Evolutionary conservation across 495 filamentous ascomycete genomes (phyloP).

Genomic region (Parathielavia hyrcaniae): DNA sequence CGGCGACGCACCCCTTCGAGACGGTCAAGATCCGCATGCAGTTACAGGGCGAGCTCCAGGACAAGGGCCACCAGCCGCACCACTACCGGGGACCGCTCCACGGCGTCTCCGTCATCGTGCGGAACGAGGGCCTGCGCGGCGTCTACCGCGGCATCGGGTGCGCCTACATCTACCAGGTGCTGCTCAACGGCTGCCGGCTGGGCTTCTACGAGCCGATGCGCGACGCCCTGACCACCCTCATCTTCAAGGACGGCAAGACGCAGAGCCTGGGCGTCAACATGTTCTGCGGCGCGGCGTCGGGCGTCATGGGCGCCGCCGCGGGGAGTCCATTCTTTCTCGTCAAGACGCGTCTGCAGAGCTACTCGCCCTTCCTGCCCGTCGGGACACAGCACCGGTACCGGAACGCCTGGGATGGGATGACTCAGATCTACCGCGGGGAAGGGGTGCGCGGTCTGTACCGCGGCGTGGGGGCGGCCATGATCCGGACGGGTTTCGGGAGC

Average conservation of each 20-base stretch:
- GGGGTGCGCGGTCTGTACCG: constrained; percentile 79
- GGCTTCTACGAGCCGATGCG: constrained; percentile 98
- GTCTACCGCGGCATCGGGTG: constrained; percentile 85
- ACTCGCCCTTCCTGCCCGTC: constrained; percentile 87
- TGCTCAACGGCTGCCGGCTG: constrained; percentile 91
- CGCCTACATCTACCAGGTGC: constrained; percentile 95
- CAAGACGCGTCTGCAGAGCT: constrained; percentile 94
- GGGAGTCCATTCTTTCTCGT: constrained; percentile 98
- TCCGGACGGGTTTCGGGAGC: constrained; percentile 90
- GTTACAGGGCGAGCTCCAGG: constrained; percentile 90
- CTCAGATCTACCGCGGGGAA: constrained; percentile 68
- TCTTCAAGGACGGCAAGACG: constrained; percentile 63
- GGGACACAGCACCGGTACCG: constrained; percentile 92
- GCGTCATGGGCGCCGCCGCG: constrained; percentile 81
- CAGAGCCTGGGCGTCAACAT: constrained; percentile 90
- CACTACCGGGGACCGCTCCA: constrained; percentile 92
- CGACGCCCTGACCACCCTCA: constrained; percentile 49
- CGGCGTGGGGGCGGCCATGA: constrained; percentile 91
- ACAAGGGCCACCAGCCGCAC: constrained; percentile 71
- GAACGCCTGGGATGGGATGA: constrained; percentile 75
- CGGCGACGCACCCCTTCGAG: constrained; percentile 96
- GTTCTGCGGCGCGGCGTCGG: constrained; percentile 79
- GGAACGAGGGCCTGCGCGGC: constrained; percentile 82
- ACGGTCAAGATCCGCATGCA: constrained; percentile 99
- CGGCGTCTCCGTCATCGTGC: constrained; percentile 80